Percentiles rank a stretch among this genome's conserved stretches.
Conservation (phyloP, 371 early-diverging fungal species). For the Mucor piriformis region DNA sequence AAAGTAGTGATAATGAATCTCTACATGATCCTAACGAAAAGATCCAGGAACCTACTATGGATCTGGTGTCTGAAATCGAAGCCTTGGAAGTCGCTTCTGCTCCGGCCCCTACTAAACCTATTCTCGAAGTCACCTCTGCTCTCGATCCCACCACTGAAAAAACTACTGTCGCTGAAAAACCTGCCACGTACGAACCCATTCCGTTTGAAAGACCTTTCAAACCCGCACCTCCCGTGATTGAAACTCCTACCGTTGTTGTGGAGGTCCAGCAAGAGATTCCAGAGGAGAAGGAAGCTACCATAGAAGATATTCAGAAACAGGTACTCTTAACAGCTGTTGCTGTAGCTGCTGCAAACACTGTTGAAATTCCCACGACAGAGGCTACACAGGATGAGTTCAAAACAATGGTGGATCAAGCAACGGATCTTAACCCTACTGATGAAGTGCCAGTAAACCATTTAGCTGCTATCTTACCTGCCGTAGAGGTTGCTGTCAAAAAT, state of each 20-base stretch:
- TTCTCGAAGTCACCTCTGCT: background rate
- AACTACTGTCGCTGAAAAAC: slow-evolving; percentile 3
- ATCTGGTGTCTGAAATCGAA: slow-evolving; percentile 17
- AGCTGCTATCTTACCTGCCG: slow-evolving; percentile 30
- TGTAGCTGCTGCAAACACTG: background rate
- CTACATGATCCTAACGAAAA: slow-evolving; percentile 17
- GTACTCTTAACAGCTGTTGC: background rate
- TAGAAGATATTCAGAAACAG: background rate
- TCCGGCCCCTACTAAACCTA: background rate
- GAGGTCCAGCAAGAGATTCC: background rate
- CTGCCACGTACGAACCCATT: slow-evolving; percentile 26
- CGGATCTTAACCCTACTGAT: background rate
- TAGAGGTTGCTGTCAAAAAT: slow-evolving; percentile 16
- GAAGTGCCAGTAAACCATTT: slow-evolving; percentile 11
- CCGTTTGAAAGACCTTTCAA: slow-evolving; percentile 13
- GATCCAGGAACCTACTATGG: background rate
- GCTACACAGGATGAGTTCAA: slow-evolving; percentile 6
- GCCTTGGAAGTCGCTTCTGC: slow-evolving; percentile 14
- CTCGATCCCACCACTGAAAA: background rate
- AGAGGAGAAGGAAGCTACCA: background rate
- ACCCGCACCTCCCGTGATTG: background rate
- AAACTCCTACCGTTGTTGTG: background rate
- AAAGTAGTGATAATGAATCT: slow-evolving; percentile 15
- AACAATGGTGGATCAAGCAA: background rate
- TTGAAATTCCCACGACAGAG: slow-evolving; percentile 8